These are phyloP conservation scores for Sphaerulina vaccinii DNA, from an alignment of 2,329 filamentous ascomycete genomes.

Conservation along the genomic window DNA sequence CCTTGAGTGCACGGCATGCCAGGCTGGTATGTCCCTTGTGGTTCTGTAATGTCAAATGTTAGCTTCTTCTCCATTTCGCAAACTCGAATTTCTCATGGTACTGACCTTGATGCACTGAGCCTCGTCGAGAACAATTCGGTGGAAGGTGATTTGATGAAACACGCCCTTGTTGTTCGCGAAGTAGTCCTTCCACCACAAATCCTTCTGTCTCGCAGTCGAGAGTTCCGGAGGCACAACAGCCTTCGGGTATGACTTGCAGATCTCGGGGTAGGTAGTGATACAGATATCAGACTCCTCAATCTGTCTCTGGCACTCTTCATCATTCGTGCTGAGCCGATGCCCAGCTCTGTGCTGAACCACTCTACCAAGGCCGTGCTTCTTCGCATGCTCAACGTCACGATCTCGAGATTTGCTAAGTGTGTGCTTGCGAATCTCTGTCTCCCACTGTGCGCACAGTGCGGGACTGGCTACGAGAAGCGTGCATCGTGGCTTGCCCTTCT, in stretches of 20 bases:
- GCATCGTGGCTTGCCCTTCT: slow-evolving; percentile 27
- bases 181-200: slow-evolving; percentile 39
- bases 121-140: slow-evolving; percentile 75
- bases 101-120: slow-evolving; percentile 85
- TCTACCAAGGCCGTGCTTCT: slow-evolving; percentile 24
- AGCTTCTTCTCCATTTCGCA: neutral
- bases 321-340: slow-evolving; percentile 11
- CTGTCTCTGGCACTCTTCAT: slow-evolving; percentile 4
- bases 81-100: neutral
- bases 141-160: slow-evolving; percentile 46
- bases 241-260: slow-evolving; percentile 45
- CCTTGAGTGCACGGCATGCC: slow-evolving; percentile 46
- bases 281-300: slow-evolving; percentile 31
- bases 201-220: slow-evolving; percentile 41
- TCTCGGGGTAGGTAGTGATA: slow-evolving; percentile 46
- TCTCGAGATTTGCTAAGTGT: slow-evolving; percentile 17
- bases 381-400: slow-evolving; percentile 3
- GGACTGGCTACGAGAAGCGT: slow-evolving; percentile 47
- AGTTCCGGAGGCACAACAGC: slow-evolving; percentile 39
- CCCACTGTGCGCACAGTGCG: slow-evolving; percentile 44
- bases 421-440: slow-evolving; percentile 32
- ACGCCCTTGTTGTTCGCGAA: slow-evolving; percentile 38
- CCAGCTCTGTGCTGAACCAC: slow-evolving; percentile 24
- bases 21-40: slow-evolving; percentile 42
- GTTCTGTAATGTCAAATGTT: slow-evolving; percentile 42